Percentiles rank a stretch among this genome's conserved stretches.
Evolutionary conservation across 192 early-diverging fungal genomes (phyloP).

Genomic region (Thamnidium elegans): DNA sequence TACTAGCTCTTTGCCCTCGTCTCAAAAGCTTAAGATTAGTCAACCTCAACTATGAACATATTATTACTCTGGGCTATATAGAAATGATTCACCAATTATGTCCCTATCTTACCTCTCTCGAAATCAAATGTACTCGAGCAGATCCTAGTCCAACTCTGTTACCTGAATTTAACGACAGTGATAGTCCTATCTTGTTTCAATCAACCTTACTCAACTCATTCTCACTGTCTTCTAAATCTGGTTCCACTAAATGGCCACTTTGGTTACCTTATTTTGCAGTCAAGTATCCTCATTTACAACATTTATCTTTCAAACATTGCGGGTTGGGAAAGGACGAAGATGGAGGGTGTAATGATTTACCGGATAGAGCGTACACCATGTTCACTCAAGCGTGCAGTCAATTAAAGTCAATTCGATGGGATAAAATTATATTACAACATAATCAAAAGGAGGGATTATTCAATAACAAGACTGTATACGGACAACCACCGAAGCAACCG

Average conservation of each 20-base stretch:
- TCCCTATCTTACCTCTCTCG: not conserved
- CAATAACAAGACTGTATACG: not conserved
- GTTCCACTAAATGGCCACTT: constrained; percentile 9
- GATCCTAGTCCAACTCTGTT: constrained; percentile 5
- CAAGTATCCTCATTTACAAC: constrained; percentile 3
- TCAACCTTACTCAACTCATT: not conserved
- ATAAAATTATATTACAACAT: not conserved
- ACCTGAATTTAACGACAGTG: not conserved
- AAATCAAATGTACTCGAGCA: constrained; percentile 7
- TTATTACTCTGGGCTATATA: constrained; percentile 11
- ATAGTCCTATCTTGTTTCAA: not conserved
- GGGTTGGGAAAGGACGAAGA: constrained; percentile 13
- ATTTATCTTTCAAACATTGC: constrained; percentile 3
- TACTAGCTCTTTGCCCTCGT: not conserved
- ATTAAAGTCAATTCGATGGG: constrained; percentile 5
- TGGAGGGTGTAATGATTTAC: not conserved
- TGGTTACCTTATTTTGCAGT: constrained; percentile 16
- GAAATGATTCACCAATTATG: constrained; percentile 2
- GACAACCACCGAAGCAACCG: no score
- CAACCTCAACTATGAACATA: constrained; percentile 14
- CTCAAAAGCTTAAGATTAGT: not conserved
- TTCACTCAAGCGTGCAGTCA: not conserved
- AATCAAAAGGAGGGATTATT: constrained; percentile 4
- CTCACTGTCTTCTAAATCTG: constrained; percentile 7
- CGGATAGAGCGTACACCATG: not conserved